phyloP scores from a whole-genome alignment of 2,329 filamentous ascomycete genomes.

The Phialemoniopsis sp. region DNA sequence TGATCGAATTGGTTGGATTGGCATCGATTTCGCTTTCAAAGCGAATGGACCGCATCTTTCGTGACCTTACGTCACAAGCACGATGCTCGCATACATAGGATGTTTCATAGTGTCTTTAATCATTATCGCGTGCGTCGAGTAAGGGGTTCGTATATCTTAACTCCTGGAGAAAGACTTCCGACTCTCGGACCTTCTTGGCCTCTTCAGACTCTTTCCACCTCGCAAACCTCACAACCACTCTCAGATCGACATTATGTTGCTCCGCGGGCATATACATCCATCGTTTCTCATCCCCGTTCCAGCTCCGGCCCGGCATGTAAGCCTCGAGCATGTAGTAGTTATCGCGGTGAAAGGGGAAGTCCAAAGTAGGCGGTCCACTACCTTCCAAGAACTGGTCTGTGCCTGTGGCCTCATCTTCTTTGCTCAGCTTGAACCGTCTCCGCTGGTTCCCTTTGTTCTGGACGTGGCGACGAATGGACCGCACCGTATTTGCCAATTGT shows the following conservation, averaged over 20 bases:
- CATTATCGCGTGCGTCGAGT: too few relatives aligned
- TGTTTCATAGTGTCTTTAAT: too few relatives aligned
- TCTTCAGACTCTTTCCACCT: constrained; percentile 6
- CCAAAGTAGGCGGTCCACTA: constrained; percentile 43
- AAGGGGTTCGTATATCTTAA: too few relatives aligned
- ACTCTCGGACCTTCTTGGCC: too few relatives aligned
- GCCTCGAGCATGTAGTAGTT: constrained; percentile 56
- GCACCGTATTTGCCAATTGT: constrained; percentile 21
- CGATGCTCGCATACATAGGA: too few relatives aligned
- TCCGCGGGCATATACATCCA: constrained; percentile 45
- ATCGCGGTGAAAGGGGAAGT: constrained; percentile 51
- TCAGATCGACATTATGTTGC: constrained; percentile 32
- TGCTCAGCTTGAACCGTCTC: constrained; percentile 25
- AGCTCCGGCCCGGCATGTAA: constrained; percentile 52
- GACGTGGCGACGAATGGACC: constrained; percentile 29
- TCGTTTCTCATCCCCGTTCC: constrained; percentile 35
- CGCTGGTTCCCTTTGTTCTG: constrained; percentile 44
- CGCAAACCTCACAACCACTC: constrained; percentile 16
- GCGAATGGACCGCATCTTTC: too few relatives aligned
- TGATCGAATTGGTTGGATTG: too few relatives aligned
- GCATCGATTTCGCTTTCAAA: too few relatives aligned
- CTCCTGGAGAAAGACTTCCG: too few relatives aligned
- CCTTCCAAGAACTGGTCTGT: constrained; percentile 47
- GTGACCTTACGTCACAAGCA: too few relatives aligned
- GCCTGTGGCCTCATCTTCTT: constrained; percentile 35